Conservation (phyloP, 371 early-diverging fungal genomes). For the Apophysomyces trapeziformis region DNA sequence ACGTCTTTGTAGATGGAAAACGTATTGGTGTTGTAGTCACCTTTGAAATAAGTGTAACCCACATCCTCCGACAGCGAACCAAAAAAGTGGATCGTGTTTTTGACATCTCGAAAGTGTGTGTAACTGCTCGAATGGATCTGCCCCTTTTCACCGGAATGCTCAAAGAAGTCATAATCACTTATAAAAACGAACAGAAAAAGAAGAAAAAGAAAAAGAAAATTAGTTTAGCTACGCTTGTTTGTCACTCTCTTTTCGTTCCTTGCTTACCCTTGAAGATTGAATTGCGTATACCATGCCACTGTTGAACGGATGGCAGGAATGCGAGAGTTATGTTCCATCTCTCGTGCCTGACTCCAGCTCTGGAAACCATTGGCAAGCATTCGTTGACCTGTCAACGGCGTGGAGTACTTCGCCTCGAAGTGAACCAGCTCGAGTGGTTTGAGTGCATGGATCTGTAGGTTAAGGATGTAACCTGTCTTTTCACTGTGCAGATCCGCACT, state of each 20-base stretch:
- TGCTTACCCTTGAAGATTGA: constrained; percentile 54
- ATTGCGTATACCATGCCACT: constrained; percentile 46
- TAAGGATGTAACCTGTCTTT: constrained; percentile 18
- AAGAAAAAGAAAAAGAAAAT: constrained; percentile 20
- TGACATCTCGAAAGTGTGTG: constrained; percentile 57
- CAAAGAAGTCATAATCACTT: constrained; percentile 59
- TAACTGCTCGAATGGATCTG: constrained; percentile 59
- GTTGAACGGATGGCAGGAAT: constrained; percentile 42
- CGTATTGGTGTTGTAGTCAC: constrained; percentile 44
- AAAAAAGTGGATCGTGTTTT: constrained; percentile 44
- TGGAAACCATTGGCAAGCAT: constrained; percentile 65
- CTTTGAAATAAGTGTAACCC: constrained; percentile 62
- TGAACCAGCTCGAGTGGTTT: constrained; percentile 32
- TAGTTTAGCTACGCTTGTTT: too few species aligned
- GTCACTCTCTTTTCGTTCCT: constrained; percentile 2
- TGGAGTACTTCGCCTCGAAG: constrained; percentile 37
- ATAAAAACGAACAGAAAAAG: constrained; percentile 19
- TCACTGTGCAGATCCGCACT: constrained; percentile 19
- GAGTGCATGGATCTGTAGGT: constrained; percentile 26
- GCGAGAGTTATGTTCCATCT: constrained; percentile 32
- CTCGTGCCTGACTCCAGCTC: constrained; percentile 59
- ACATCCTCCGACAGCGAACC: constrained; percentile 58
- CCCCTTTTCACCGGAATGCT: constrained; percentile 56
- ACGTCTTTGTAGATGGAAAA: constrained; percentile 57
- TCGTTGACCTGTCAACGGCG: constrained; percentile 35